These are phyloP conservation scores for Zalaria obscura DNA, from an alignment of 2,329 filamentous ascomycete genomes.

Conservation along the genomic window DNA sequence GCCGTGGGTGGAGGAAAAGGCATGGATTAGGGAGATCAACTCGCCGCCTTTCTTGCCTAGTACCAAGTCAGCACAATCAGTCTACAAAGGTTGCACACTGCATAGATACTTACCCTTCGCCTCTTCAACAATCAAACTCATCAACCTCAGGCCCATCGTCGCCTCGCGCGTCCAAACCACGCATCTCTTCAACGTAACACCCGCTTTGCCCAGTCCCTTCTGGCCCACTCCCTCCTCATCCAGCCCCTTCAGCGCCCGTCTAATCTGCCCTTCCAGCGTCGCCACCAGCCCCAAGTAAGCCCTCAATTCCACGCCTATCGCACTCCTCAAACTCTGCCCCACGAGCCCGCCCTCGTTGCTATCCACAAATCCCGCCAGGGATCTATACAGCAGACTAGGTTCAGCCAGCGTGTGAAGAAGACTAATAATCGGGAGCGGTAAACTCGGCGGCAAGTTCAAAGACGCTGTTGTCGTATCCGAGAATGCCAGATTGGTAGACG, in stretches of 20 bases:
- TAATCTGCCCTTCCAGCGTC: constrained; percentile 82
- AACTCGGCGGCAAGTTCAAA: constrained; percentile 60
- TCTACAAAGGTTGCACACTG: constrained; percentile 7
- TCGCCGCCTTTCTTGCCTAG: constrained; percentile 66
- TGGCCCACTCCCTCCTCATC: constrained; percentile 48
- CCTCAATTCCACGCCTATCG: constrained; percentile 69
- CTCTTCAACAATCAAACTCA: constrained; percentile 90
- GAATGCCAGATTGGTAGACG: constrained; percentile 73
- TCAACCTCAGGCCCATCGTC: constrained; percentile 83
- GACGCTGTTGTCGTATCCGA: constrained; percentile 41
- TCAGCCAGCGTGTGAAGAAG: constrained; percentile 83
- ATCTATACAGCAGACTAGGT: constrained; percentile 80
- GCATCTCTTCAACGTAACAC: constrained; percentile 87
- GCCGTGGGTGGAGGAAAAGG: constrained; percentile 83
- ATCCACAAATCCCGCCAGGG: constrained; percentile 68
- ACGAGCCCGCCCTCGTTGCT: constrained; percentile 72
- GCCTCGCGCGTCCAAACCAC: constrained; percentile 96
- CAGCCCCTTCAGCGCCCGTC: constrained; percentile 63
- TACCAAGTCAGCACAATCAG: neutral
- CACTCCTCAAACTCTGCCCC: constrained; percentile 79
- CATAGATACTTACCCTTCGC: constrained; percentile 48
- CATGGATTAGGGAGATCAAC: constrained; percentile 84
- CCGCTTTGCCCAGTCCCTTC: constrained; percentile 64
- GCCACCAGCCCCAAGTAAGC: constrained; percentile 85
- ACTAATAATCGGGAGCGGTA: constrained; percentile 75